Base-by-base conservation (phyloP, 176 grass and related monocot genomes). In the Raddia guianensis region DNA sequence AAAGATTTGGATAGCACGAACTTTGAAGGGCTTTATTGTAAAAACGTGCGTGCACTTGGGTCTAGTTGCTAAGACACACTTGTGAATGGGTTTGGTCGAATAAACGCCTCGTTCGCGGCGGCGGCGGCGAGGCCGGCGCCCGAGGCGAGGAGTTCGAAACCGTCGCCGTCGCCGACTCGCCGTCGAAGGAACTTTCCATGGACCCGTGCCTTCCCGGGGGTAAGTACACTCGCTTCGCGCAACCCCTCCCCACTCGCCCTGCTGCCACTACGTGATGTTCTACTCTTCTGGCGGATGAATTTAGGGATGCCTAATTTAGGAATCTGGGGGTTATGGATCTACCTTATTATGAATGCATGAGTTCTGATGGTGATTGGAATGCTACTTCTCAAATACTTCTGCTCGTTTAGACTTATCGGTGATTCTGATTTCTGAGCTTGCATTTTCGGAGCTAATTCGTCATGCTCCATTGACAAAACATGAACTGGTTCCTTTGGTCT, bases 171-270 rank as follows among this genome's bases (percentile, higher is more conserved):
- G 11, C 13, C 34, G 68, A 82, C 84, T 61, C 45, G 74, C 80
- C 27, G 27, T 27, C 27, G 27, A 27, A 0, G 27, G 27, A 27
- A 27, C 27, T 27, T 27, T 27, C 27, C 80, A 81, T 12, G 37
- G 72, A 2, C 69, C 87, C 57, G 84, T 87, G 71, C 57, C 86
- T 93, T 47, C 54, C 75, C 70, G 71, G 82, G 81, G 18, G 73
- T 57, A 21, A 20, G 18, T 15, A 75, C 11, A 16, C 49, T 49
- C 72, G 40, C 64, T 52, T 10, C 73, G 37, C 66, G 58, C 55
- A 49, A 53, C 21, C 18, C 11, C 54, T 21, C 6, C 15, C 44
- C 19, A 4, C 18, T n/a, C 8, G 45, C 34, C 20, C 37, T 34
- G 37, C 37, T 40, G 37, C 37, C 37, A 40, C 3, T 40, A 3